These are phyloP conservation scores for Leishmania martiniquensis DNA, from an alignment of 208 protist species.

Conservation along the genomic window DNA sequence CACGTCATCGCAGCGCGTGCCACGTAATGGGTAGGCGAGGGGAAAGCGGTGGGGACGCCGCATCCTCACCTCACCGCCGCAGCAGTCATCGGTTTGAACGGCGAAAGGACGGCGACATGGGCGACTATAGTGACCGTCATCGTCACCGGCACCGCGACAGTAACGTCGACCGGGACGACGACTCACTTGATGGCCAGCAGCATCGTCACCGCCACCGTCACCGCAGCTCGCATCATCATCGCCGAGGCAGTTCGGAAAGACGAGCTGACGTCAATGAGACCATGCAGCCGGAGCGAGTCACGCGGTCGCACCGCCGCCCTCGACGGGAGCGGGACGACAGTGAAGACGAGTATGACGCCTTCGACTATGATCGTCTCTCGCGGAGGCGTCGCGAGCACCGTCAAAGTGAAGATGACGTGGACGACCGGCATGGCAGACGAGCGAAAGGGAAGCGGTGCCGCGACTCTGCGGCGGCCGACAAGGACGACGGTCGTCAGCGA, in stretches of 20 bases:
- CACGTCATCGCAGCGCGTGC: not conserved
- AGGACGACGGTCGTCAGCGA: conserved; percentile 1
- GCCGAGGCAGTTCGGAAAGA: conserved; percentile 3
- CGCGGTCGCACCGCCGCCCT: conserved; percentile 14
- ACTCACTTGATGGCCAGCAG: not conserved
- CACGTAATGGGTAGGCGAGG: conserved; percentile 13
- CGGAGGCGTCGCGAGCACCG: not conserved
- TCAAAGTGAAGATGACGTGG: conserved; percentile 3
- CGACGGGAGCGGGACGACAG: conserved; percentile 3
- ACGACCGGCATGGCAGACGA: not conserved
- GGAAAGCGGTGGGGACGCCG: conserved; percentile 15
- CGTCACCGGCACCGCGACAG: conserved; percentile 5
- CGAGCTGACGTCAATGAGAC: not conserved
- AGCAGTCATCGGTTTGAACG: conserved; percentile 8
- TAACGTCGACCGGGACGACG: not conserved
- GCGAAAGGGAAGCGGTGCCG: not conserved
- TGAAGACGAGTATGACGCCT: conserved; percentile 1
- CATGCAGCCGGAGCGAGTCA: not conserved
- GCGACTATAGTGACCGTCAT: conserved; percentile 1
- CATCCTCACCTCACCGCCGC: conserved; percentile 5
- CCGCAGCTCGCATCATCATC: conserved; percentile 8
- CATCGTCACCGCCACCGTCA: conserved; percentile 6
- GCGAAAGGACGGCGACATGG: not conserved
- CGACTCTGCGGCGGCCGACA: not conserved
- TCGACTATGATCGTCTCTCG: conserved; percentile 6